phyloP scores from a whole-genome alignment of 2,329 filamentous ascomycete genomes.

The Penicillium glabrum region DNA sequence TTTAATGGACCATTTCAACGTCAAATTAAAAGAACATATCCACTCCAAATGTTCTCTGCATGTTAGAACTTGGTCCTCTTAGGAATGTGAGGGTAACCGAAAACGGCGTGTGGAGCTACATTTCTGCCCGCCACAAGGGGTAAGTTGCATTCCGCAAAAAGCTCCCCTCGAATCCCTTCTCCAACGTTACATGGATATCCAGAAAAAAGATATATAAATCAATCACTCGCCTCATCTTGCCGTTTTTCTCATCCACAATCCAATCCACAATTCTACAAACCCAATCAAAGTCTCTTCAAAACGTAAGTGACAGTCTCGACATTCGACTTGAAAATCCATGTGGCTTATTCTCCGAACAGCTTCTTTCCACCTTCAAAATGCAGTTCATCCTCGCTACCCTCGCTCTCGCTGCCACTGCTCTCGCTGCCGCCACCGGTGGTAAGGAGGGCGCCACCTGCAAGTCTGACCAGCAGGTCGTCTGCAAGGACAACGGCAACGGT shows the following conservation, averaged over 20 bases:
- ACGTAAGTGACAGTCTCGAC: not conserved
- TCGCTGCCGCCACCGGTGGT: not conserved
- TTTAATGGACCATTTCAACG: not conserved
- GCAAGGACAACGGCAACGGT: conserved; percentile 9
- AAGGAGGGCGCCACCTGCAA: conserved; percentile 1
- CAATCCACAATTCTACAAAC: not conserved
- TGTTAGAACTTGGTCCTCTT: not conserved
- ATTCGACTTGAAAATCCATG: not conserved
- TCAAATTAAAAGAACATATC: not conserved
- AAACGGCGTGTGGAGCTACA: not conserved
- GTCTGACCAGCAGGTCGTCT: conserved; percentile 10
- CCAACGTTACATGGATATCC: not conserved
- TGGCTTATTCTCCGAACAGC: not conserved
- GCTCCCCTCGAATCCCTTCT: not conserved
- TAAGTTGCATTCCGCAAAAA: not conserved
- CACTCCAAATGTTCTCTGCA: not conserved
- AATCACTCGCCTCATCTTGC: not conserved
- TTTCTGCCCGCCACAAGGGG: not conserved
- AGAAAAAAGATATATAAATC: not conserved
- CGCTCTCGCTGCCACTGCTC: not conserved
- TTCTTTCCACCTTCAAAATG: not conserved
- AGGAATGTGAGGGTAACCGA: not conserved
- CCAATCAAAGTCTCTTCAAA: not conserved
- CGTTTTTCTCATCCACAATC: not conserved
- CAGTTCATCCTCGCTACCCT: conserved; percentile 4